Conservation (phyloP, 306 rosid species). For the Dalbergia oliveri region DNA sequence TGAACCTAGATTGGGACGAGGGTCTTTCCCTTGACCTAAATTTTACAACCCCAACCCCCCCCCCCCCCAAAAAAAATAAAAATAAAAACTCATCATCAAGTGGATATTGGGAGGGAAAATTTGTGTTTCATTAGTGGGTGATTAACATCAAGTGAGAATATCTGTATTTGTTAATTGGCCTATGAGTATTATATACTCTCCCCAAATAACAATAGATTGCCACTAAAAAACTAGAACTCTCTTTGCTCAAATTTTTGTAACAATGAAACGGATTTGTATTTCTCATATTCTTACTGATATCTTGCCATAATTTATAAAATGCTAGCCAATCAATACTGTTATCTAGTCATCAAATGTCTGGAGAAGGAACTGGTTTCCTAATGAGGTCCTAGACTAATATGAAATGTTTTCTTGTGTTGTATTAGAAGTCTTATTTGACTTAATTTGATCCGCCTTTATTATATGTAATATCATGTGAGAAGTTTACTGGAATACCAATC, state of each 20-base stretch:
- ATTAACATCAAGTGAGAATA: too few relatives aligned
- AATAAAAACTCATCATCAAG: neutral
- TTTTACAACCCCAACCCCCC: too few relatives aligned
- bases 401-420: constrained; percentile 2
- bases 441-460: constrained; percentile 28
- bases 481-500: neutral
- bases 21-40: too few relatives aligned
- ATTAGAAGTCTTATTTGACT: constrained; percentile 13
- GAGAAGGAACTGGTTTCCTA: constrained; percentile 16
- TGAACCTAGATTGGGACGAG: too few relatives aligned
- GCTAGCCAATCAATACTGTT: neutral
- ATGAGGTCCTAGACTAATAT: neutral
- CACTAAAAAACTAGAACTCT: neutral
- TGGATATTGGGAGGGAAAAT: neutral
- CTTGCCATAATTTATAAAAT: neutral
- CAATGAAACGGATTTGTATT: neutral
- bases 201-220: neutral
- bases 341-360: constrained; percentile 20
- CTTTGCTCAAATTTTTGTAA: neutral
- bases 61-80: too few relatives aligned
- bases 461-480: constrained; percentile 8
- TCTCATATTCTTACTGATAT: neutral
- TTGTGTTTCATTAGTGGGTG: neutral
- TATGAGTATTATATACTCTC: neutral
- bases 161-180: neutral